Evolutionary conservation across 2,329 filamentous ascomycete genomes (phyloP), one percentile per base, ranked within the genome.

Genomic region (Phialophora expanda): DNA sequence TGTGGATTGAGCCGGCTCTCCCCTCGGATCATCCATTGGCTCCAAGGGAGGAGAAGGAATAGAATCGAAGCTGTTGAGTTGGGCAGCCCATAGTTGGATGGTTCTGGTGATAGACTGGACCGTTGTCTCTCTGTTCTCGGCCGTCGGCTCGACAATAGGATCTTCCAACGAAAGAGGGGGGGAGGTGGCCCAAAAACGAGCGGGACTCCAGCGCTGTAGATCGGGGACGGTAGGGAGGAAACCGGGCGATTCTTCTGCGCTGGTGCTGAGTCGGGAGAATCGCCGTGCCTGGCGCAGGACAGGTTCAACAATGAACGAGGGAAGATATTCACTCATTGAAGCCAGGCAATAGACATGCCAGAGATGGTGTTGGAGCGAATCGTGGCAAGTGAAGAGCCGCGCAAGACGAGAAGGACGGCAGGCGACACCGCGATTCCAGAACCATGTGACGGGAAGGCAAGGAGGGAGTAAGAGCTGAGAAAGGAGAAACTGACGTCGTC

Each of bases 291-390:
- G 76, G 69, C 78, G 78, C 68, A 80, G 72, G 69, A 79, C 77
- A 56, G 78, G 76, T 71, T 81, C 79, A 66, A 79, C 77, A 56
- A 82, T 72, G 64, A 79, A 76, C 48, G 80, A 80, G 32, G 75
- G 75, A 59, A 81, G 75, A 57, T 79, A 78, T 71, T 77, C 76
- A 74, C 76, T 81, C 80, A 82, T 83, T 76, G 73, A 72, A 66
- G 44, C 32, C 55, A 34, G 41, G 30, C 17, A 34, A 46, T 58
- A 44, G 41, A 58, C 66, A 68, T 68, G 50, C 51, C 61, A 60
- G 53, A 38, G 32, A 57, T 44, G 41, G 20, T n/a, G 24, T 61
- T 9, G n/a, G n/a, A 34, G 44, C 3, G 28, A 12, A 17, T 20
- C 7, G n/a, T 55, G 11, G 4, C 28, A 17, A 20, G 28, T 9